Conservation (phyloP, 345 rosid species). For the Melaleuca alternifolia region DNA sequence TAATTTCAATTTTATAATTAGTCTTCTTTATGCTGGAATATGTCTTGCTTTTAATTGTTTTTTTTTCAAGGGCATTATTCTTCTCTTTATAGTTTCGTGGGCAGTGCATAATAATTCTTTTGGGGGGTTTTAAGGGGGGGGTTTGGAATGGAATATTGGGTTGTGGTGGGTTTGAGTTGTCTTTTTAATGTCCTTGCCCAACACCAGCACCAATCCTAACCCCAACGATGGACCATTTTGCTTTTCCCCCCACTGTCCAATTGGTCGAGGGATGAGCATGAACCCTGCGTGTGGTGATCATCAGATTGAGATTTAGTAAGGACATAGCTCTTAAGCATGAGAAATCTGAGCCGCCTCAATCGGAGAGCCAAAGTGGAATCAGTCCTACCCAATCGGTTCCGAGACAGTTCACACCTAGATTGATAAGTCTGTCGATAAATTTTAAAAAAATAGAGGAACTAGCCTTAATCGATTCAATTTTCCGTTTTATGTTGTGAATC, state of each 20-base stretch:
- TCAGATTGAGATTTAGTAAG: not conserved
- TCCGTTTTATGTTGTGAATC: not conserved
- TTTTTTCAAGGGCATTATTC: not conserved
- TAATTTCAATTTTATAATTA: not conserved
- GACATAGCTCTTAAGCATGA: not conserved
- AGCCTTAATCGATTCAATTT: not conserved
- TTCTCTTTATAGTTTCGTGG: not conserved
- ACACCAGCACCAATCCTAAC: not conserved
- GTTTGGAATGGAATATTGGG: not conserved
- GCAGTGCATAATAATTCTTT: not conserved
- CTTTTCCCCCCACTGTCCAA: not conserved
- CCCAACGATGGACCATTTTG: not conserved
- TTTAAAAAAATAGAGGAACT: not conserved
- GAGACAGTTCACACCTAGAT: not conserved
- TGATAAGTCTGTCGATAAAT: not conserved
- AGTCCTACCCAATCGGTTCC: not conserved
- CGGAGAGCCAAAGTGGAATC: no score
- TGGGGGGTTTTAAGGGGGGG: not conserved
- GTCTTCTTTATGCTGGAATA: not conserved
- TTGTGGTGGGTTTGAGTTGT: not conserved
- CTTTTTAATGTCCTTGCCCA: not conserved
- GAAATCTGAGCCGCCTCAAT: not conserved
- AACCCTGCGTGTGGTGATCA: not conserved
- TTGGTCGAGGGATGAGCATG: not conserved
- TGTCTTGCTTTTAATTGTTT: not conserved